Evolutionary conservation across 2,329 filamentous ascomycete species (phyloP).

Genomic region (Emmonsiellopsis sp.): DNA sequence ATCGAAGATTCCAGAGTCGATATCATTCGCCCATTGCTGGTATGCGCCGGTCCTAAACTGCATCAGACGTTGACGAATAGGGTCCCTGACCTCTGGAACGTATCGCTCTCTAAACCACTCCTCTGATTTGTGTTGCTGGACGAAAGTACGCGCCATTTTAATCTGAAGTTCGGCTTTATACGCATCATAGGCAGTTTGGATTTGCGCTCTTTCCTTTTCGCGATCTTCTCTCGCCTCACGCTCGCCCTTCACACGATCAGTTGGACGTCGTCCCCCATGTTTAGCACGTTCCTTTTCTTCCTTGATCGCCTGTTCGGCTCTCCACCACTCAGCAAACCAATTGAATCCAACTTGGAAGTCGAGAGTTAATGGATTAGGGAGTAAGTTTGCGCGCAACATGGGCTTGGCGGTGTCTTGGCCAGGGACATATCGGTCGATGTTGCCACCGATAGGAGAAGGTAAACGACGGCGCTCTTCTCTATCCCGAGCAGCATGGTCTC

Average conservation of each 20-base stretch:
- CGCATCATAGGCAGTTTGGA: conserved; percentile 55
- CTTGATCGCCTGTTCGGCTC: conserved; percentile 53
- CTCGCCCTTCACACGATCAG: conserved; percentile 51
- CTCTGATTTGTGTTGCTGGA: conserved; percentile 84
- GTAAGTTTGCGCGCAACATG: conserved; percentile 45
- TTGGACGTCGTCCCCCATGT: conserved; percentile 47
- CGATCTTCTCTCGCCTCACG: conserved; percentile 54
- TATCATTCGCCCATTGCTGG: conserved; percentile 78
- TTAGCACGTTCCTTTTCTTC: conserved; percentile 55
- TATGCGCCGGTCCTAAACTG: conserved; percentile 73
- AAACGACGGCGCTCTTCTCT: conserved; percentile 50
- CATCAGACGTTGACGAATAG: conserved; percentile 65
- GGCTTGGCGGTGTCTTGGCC: conserved; percentile 50
- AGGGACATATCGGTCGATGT: conserved; percentile 58
- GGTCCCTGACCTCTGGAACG: conserved; percentile 68
- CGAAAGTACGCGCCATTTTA: conserved; percentile 79
- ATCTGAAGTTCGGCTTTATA: conserved; percentile 59
- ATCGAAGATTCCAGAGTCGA: conserved; percentile 79
- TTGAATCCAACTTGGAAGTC: conserved; percentile 61
- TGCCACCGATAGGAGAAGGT: conserved; percentile 48
- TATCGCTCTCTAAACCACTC: conserved; percentile 99
- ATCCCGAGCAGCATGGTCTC: conserved; percentile 38
- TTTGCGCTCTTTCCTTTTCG: conserved; percentile 53
- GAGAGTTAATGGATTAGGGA: conserved; percentile 53
- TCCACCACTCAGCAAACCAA: conserved; percentile 62